A percentile compares a stretch with the other conserved stretches of the same genome.
These are phyloP conservation scores for Aspergillus floridensis DNA, from an alignment of 2,329 filamentous ascomycete species.

Conservation along the genomic window DNA sequence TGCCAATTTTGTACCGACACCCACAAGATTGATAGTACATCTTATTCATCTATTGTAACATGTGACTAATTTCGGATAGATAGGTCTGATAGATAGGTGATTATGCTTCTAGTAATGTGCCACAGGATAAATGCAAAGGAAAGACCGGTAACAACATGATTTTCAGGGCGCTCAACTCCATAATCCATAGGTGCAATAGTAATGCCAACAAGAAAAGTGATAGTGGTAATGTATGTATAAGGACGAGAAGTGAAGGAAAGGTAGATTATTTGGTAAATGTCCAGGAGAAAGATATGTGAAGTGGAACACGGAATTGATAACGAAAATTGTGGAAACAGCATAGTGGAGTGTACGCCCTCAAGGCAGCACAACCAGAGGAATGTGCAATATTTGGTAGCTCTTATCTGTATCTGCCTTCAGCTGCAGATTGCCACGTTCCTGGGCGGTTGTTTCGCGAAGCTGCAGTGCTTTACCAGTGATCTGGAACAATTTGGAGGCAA, in stretches of 20 bases:
- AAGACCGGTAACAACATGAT: neutral
- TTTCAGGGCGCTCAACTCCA: constrained; percentile 7
- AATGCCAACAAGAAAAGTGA: neutral
- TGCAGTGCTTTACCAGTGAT: constrained; percentile 11
- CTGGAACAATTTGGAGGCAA: constrained; percentile 13
- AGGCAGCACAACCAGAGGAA: constrained; percentile 2
- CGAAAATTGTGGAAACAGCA: neutral
- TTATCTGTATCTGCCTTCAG: neutral
- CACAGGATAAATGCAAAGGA: neutral
- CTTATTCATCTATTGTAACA: neutral
- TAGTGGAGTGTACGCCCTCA: neutral
- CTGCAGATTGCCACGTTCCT: neutral
- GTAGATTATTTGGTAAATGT: constrained; percentile 1
- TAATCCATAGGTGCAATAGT: neutral
- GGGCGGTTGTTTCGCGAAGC: constrained; percentile 10
- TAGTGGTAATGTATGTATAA: constrained; percentile 3
- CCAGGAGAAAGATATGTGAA: neutral
- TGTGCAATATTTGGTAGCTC: constrained; percentile 1
- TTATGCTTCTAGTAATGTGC: neutral
- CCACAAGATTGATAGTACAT: neutral
- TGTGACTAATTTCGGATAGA: neutral
- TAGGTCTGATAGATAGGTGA: neutral
- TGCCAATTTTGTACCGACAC: too few relatives aligned
- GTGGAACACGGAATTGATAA: neutral
- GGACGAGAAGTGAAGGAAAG: constrained; percentile 2